These are phyloP conservation scores for Geotrichum cucujoidarum DNA, from an alignment of 1,139 yeast genomes.

Conservation along the genomic window DNA sequence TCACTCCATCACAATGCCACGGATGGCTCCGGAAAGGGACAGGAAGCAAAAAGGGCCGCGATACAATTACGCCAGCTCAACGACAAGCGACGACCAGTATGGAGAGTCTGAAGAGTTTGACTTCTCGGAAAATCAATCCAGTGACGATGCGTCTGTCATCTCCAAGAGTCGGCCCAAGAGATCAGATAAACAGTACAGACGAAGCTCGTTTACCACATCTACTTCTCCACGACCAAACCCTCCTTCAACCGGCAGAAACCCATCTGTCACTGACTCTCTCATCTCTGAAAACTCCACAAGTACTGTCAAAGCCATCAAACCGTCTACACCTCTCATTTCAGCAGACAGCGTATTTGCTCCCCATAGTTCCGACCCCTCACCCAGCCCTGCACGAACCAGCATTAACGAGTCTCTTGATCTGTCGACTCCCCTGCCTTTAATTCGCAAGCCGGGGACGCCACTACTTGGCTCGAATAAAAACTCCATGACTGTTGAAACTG, in stretches of 20 bases:
- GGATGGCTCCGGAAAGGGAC: not conserved
- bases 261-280: not conserved
- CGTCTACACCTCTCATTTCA: not conserved
- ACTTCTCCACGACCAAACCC: not conserved
- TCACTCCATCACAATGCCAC: not conserved
- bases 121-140: slow-evolving; percentile 5
- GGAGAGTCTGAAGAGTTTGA: slow-evolving; percentile 7
- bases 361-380: not conserved
- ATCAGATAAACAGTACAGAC: not conserved
- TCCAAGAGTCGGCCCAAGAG: not conserved
- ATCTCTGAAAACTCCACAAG: not conserved
- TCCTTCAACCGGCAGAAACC: not conserved
- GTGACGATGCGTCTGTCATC: slow-evolving; percentile 2
- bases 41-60: not conserved
- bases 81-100: slow-evolving; percentile 2
- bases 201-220: not conserved
- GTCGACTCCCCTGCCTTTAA: not conserved
- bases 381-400: not conserved
- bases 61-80: not conserved
- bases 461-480: no score
- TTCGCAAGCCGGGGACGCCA: not conserved
- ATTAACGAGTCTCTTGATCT: not conserved
- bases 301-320: not conserved
- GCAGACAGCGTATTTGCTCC: not conserved
- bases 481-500: slow-evolving; percentile 41